A percentile compares a stretch with the other conserved stretches of the same genome.
Evolutionary conservation across 306 rosid species (phyloP).

Genomic region (Hippophae gyantsensis): DNA sequence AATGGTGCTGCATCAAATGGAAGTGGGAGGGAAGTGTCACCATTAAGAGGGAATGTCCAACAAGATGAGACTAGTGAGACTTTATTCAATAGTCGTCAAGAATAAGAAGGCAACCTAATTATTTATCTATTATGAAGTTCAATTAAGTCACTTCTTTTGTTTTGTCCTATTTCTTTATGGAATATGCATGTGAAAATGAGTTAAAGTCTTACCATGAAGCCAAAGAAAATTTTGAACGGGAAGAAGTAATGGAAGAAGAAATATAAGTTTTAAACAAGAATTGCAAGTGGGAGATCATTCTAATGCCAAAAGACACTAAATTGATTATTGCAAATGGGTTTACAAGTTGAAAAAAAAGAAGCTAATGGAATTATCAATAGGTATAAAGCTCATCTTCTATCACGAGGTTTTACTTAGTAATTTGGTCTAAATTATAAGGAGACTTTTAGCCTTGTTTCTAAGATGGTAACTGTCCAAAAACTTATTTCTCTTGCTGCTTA

Average conservation of each 20-base stretch:
- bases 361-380: neutral
- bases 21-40: neutral
- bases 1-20: neutral
- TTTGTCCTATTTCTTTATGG: neutral
- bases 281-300: constrained; percentile 6
- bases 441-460: constrained; percentile 6
- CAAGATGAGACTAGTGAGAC: neutral
- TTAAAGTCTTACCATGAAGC: neutral
- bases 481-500: neutral
- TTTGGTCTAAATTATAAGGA: constrained; percentile 2
- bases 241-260: constrained; percentile 1
- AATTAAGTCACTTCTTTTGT: neutral
- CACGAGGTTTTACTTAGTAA: neutral
- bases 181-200: neutral
- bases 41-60: neutral
- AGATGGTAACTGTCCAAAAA: neutral
- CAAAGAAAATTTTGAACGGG: neutral
- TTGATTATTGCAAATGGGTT: neutral
- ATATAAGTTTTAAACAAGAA: neutral
- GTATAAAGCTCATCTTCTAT: neutral
- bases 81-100: neutral
- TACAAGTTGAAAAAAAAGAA: neutral
- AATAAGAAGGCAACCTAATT: neutral
- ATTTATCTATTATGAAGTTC: constrained; percentile 4
- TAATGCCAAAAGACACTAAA: neutral